Evolutionary conservation across 495 filamentous ascomycete species (phyloP).

Genomic region (Podospora bellae-mahoneyi): DNA sequence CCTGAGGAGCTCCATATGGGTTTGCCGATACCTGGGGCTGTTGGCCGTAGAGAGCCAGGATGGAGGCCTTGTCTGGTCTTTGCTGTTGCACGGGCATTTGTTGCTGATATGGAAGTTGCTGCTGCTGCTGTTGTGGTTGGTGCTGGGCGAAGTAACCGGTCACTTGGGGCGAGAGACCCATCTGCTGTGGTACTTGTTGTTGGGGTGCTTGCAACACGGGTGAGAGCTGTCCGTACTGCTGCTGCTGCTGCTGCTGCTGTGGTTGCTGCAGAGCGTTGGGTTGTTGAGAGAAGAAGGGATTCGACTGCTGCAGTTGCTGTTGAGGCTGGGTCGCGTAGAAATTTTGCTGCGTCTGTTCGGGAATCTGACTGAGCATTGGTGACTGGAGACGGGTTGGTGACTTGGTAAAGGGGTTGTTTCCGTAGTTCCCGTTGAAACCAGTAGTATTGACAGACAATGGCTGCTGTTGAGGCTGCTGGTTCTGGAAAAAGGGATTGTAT

Average conservation of each 20-base stretch:
- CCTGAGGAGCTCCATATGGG: slow-evolving; percentile 35
- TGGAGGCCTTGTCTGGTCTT: slow-evolving; percentile 69
- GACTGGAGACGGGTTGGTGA: slow-evolving; percentile 47
- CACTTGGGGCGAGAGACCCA: slow-evolving; percentile 21
- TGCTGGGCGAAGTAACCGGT: slow-evolving; percentile 24
- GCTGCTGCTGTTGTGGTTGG: slow-evolving; percentile 34
- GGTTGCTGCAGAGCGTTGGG: slow-evolving; percentile 33
- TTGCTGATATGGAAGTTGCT: slow-evolving; percentile 21
- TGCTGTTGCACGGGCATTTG: slow-evolving; percentile 35
- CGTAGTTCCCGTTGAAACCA: slow-evolving; percentile 27
- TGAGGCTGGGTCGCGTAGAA: slow-evolving; percentile 41
- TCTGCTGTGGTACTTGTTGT: slow-evolving; percentile 33
- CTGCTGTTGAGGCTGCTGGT: slow-evolving; percentile 29
- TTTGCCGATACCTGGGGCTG: slow-evolving; percentile 66
- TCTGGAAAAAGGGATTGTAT: slow-evolving; percentile 68
- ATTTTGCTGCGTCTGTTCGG: slow-evolving; percentile 51
- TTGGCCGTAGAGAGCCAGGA: slow-evolving; percentile 82
- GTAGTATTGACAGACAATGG: slow-evolving; percentile 42
- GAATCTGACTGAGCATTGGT: slow-evolving; percentile 46
- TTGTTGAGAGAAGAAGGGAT: slow-evolving; percentile 53
- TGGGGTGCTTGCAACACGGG: neutral
- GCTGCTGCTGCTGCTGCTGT: slow-evolving; percentile 27
- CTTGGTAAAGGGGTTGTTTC: slow-evolving; percentile 45
- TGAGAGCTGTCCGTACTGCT: slow-evolving; percentile 16
- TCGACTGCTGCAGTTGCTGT: slow-evolving; percentile 37